A percentile compares a stretch with the other conserved stretches of the same genome.
Evolutionary conservation across 768 basidiomycete genomes (phyloP).

Genomic region (Lentinula sp.): DNA sequence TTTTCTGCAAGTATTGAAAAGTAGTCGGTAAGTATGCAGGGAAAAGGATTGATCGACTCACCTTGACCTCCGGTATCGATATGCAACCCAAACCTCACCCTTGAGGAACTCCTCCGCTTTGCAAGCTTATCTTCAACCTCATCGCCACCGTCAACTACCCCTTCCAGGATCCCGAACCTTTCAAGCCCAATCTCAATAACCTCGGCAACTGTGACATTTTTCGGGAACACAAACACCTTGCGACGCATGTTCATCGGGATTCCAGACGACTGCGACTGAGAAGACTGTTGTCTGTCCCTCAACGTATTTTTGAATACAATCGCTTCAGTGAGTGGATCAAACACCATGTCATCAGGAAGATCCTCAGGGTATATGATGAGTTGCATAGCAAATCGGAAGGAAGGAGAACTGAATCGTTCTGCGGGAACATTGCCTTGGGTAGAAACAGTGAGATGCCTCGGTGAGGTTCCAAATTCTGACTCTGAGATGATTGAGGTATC

Average conservation of each 20-base stretch:
- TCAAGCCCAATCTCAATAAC: conserved; percentile 91
- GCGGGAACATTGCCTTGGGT: conserved; percentile 42
- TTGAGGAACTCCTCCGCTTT: conserved; percentile 69
- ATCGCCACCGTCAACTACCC: conserved; percentile 94
- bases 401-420: conserved; percentile 79
- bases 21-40: conserved; percentile 3
- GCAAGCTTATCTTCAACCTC: conserved; percentile 91
- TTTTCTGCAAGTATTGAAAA: conserved; percentile 46
- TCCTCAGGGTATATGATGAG: conserved; percentile 85
- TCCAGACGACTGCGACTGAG: conserved; percentile 38
- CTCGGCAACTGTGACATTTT: conserved; percentile 94
- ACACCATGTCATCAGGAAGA: conserved; percentile 90
- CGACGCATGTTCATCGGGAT: conserved; percentile 58
- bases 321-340: conserved; percentile 89
- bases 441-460: conserved; percentile 35
- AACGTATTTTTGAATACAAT: conserved; percentile 84
- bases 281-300: conserved; percentile 41
- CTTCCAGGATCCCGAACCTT: conserved; percentile 90
- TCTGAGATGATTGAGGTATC: conserved; percentile 15
- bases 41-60: conserved; percentile 25
- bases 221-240: conserved; percentile 88
- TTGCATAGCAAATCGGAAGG: conserved; percentile 80
- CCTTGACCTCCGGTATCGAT: conserved; percentile 58
- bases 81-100: conserved; percentile 80
- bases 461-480: conserved; percentile 14